These are phyloP conservation scores for Claviceps fusiformis DNA, from an alignment of 2,329 filamentous ascomycete genomes.

Conservation along the genomic window DNA sequence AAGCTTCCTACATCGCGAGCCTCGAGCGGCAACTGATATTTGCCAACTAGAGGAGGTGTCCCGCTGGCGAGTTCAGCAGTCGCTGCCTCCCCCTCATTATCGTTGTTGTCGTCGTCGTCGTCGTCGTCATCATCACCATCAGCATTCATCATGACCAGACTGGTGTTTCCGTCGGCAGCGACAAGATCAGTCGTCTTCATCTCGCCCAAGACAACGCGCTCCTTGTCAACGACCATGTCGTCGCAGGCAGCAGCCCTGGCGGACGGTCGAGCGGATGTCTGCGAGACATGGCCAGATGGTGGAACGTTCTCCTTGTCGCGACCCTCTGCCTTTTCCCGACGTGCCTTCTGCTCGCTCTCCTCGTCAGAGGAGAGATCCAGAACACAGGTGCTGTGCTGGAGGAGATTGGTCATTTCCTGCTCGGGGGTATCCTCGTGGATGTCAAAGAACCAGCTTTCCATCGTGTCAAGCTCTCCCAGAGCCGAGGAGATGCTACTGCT, in stretches of 20 bases:
- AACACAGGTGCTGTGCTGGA: constrained; percentile 78
- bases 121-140: constrained; percentile 35
- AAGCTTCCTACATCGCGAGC: constrained; percentile 7
- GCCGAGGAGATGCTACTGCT: constrained; percentile 10
- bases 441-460: constrained; percentile 74
- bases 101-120: too few species aligned
- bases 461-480: constrained; percentile 33
- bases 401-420: constrained; percentile 80
- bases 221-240: constrained; percentile 48
- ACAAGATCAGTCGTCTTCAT: constrained; percentile 57
- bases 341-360: constrained; percentile 46
- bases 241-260: constrained; percentile 22
- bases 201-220: constrained; percentile 52
- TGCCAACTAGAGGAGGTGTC: too few species aligned
- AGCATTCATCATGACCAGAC: constrained; percentile 47
- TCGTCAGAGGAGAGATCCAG: constrained; percentile 88
- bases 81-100: constrained; percentile 16
- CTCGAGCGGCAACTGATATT: background rate
- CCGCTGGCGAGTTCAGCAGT: constrained; percentile 5
- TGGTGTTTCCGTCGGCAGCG: constrained; percentile 48
- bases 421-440: constrained; percentile 89
- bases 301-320: constrained; percentile 90
- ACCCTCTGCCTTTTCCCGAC: constrained; percentile 39
- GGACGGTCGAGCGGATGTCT: constrained; percentile 31
- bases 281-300: constrained; percentile 51